These are phyloP conservation scores for Hypoxylon sp. DNA, from an alignment of 2,329 filamentous ascomycete species.

Conservation along the genomic window DNA sequence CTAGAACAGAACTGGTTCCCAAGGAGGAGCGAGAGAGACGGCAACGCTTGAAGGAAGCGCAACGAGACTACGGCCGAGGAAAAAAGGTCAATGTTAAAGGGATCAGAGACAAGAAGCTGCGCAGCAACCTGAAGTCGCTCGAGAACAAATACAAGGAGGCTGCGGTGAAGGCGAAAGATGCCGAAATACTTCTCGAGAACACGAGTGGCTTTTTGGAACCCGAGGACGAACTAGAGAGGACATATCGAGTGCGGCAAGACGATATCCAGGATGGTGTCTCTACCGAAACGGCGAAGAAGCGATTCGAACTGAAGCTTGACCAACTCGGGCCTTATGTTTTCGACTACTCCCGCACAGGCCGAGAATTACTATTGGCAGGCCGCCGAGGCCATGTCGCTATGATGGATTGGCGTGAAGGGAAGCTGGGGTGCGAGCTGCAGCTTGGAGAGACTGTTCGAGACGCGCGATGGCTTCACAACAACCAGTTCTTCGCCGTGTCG, in stretches of 20 bases:
- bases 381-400: constrained; percentile 94
- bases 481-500: constrained; percentile 91
- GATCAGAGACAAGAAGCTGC: constrained; percentile 89
- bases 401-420: constrained; percentile 95
- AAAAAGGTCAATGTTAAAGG: constrained; percentile 73
- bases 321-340: constrained; percentile 85
- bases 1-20: constrained; percentile 60
- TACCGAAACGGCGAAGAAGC: constrained; percentile 87
- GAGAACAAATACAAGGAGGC: constrained; percentile 87
- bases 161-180: constrained; percentile 85
- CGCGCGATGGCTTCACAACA: constrained; percentile 91
- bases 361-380: constrained; percentile 83
- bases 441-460: constrained; percentile 90
- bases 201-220: constrained; percentile 85
- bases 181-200: constrained; percentile 92
- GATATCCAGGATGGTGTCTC: constrained; percentile 80
- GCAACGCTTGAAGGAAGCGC: constrained; percentile 66
- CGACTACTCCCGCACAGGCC: constrained; percentile 90
- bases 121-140: constrained; percentile 77
- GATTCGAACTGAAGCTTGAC: constrained; percentile 86
- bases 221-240: constrained; percentile 86
- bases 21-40: constrained; percentile 60
- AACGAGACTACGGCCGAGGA: constrained; percentile 85
- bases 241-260: constrained; percentile 90
- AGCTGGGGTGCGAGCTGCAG: constrained; percentile 89